Conservation (phyloP, 1,139 yeast genomes). For the Blastobotrys persicus region DNA sequence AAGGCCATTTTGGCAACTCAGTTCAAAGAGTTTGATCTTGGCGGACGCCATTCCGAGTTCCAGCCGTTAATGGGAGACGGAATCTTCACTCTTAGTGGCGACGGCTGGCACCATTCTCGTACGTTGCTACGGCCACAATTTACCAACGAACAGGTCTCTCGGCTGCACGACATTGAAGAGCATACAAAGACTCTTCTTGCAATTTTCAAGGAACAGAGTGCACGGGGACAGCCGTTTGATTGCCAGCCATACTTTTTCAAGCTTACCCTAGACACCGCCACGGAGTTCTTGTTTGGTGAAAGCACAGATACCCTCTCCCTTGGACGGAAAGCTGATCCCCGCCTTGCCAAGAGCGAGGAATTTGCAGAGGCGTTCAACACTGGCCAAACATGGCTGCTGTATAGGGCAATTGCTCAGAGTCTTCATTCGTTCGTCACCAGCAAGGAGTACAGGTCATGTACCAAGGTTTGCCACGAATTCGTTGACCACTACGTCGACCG, state of each 20-base stretch:
- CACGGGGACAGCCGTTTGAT: conserved; percentile 37
- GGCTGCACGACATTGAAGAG: conserved; percentile 47
- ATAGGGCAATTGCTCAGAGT: conserved; percentile 40
- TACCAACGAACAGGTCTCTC: conserved; percentile 53
- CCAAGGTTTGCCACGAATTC: conserved; percentile 30
- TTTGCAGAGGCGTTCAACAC: conserved; percentile 48
- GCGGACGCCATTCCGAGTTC: conserved; percentile 45
- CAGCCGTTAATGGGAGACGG: conserved; percentile 52
- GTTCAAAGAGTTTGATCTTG: conserved; percentile 32
- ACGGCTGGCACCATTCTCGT: conserved; percentile 57
- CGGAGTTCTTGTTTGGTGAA: conserved; percentile 57
- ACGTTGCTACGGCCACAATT: conserved; percentile 58
- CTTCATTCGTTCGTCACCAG: conserved; percentile 41
- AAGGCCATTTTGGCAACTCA: conserved; percentile 38
- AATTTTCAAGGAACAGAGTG: conserved; percentile 15
- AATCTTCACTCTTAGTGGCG: conserved; percentile 53
- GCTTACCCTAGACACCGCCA: conserved; percentile 54
- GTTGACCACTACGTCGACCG: conserved; percentile 34
- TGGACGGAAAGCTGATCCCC: conserved; percentile 12
- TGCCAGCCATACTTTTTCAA: conserved; percentile 49
- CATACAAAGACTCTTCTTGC: conserved; percentile 40
- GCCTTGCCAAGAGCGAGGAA: conserved; percentile 25
- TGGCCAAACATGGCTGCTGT: conserved; percentile 42
- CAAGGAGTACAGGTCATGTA: conserved; percentile 36
- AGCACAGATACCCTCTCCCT: conserved; percentile 43